Evolutionary conservation across 306 rosid species (phyloP).

Genomic region (Corylus avellana): DNA sequence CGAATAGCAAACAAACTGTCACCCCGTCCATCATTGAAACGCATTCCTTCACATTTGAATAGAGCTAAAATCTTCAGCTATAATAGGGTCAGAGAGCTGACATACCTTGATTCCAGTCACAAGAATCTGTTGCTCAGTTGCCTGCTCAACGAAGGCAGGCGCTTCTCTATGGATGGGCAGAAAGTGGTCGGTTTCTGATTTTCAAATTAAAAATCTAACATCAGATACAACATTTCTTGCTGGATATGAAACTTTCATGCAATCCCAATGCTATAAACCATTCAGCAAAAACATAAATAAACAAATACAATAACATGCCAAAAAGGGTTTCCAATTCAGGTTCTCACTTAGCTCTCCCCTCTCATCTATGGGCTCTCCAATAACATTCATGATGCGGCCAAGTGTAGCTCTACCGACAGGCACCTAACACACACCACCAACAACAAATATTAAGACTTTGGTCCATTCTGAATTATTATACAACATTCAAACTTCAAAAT

Average conservation of each 20-base stretch:
- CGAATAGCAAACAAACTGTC: no score
- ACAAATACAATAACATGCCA: neutral
- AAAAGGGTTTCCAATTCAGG: neutral
- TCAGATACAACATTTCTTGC: no score
- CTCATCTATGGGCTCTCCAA: slow-evolving; percentile 92
- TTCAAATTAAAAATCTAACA: neutral
- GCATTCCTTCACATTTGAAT: no score
- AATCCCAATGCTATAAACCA: no score
- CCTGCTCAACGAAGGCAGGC: slow-evolving; percentile 94
- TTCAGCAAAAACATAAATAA: neutral
- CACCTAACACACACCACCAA: slow-evolving; percentile 62
- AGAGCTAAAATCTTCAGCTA: neutral
- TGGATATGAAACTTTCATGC: no score
- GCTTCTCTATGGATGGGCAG: slow-evolving; percentile 98
- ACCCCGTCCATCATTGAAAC: neutral
- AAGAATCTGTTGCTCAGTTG: slow-evolving; percentile 90
- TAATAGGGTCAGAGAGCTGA: neutral
- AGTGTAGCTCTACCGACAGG: slow-evolving; percentile 99
- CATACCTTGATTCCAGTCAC: slow-evolving; percentile 89
- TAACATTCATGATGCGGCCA: slow-evolving; percentile 93
- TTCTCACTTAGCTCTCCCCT: slow-evolving; percentile 81
- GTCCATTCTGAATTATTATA: no score
- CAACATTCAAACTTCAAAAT: neutral
- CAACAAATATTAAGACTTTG: neutral
- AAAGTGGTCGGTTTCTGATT: slow-evolving; percentile 74